Percentiles rank a stretch among this genome's conserved stretches.
Conservation (phyloP, 2,329 filamentous ascomycete species). For the Tolypocladium inflatum region DNA sequence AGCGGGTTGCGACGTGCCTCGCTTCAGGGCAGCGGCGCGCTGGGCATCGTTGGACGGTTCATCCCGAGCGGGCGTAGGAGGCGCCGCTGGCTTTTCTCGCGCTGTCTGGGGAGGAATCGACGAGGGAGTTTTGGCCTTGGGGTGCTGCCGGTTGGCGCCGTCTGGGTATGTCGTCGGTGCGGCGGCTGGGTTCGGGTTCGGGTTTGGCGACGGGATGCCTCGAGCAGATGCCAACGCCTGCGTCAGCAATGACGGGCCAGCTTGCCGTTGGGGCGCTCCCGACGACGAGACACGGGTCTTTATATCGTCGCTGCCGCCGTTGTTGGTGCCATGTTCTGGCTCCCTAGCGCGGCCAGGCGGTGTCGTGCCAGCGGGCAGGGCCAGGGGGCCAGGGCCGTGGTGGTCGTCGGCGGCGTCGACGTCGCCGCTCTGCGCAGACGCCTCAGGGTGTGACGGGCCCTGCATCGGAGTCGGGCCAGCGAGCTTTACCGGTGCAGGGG, state of each 20-base stretch:
- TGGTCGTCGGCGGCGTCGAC: conserved; percentile 3
- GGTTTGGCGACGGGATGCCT: conserved; percentile 29
- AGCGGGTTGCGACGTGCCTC: conserved; percentile 13
- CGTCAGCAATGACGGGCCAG: conserved; percentile 45
- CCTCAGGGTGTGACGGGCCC: conserved; percentile 6
- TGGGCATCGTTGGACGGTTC: conserved; percentile 23
- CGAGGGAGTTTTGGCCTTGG: not conserved
- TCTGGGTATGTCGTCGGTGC: not conserved
- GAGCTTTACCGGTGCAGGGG: conserved; percentile 32
- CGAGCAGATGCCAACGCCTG: conserved; percentile 50
- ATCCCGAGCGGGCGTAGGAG: conserved; percentile 16
- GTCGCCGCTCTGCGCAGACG: conserved; percentile 7
- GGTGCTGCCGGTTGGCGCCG: not conserved
- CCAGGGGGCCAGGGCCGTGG: conserved; percentile 1
- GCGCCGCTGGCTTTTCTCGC: conserved; percentile 1
- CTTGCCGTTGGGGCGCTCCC: conserved; percentile 31
- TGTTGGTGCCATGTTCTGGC: not conserved
- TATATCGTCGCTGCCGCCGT: conserved; percentile 23
- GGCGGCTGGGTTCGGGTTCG: not conserved
- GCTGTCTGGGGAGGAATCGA: not conserved
- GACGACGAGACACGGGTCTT: conserved; percentile 22
- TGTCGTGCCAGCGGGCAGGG: not conserved
- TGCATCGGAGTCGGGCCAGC: conserved; percentile 3
- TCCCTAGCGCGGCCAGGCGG: conserved; percentile 2
- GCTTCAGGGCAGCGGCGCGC: conserved; percentile 23